Percentiles rank a stretch among this genome's conserved stretches.
Evolutionary conservation across 1,284 basidiomycete species (phyloP).

Genomic region (Amylostereum chailletii): DNA sequence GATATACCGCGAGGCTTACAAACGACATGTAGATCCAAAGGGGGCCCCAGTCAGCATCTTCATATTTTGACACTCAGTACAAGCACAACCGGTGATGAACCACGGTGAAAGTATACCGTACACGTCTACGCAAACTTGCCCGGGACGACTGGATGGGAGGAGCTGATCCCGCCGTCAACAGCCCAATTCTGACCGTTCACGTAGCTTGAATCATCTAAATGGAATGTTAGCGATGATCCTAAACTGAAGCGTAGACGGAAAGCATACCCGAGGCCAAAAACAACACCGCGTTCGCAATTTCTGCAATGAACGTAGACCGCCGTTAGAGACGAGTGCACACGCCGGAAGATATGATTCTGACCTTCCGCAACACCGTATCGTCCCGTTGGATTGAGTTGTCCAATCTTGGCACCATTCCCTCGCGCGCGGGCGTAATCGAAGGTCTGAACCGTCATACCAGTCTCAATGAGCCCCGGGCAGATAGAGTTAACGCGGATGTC

Average conservation of each 20-base stretch:
- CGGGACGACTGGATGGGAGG: slow-evolving; percentile 66
- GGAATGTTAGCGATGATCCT: slow-evolving; percentile 7
- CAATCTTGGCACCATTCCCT: slow-evolving; percentile 71
- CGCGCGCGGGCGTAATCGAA: slow-evolving; percentile 73
- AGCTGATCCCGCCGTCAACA: slow-evolving; percentile 79
- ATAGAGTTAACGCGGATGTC: slow-evolving; percentile 87
- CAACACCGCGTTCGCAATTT: slow-evolving; percentile 78
- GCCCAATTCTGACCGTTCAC: slow-evolving; percentile 87
- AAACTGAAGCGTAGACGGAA: not conserved
- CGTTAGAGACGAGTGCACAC: not conserved
- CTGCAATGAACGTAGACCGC: slow-evolving; percentile 22
- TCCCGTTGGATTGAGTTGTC: slow-evolving; percentile 79
- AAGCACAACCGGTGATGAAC: too few species aligned
- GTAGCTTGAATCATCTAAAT: slow-evolving; percentile 80
- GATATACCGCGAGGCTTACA: too few species aligned
- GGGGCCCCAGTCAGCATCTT: too few species aligned
- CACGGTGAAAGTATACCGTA: not conserved
- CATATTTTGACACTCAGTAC: too few species aligned
- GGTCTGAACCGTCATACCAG: slow-evolving; percentile 70
- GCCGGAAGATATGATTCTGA: slow-evolving; percentile 18
- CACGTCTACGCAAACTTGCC: slow-evolving; percentile 40
- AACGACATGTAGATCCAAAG: too few species aligned
- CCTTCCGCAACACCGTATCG: slow-evolving; percentile 77
- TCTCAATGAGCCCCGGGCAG: slow-evolving; percentile 89
- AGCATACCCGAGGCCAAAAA: slow-evolving; percentile 80